Percentiles rank a stretch among this genome's conserved stretches.
Conservation (phyloP, 495 filamentous ascomycete genomes). For the Daldinia grandis region DNA sequence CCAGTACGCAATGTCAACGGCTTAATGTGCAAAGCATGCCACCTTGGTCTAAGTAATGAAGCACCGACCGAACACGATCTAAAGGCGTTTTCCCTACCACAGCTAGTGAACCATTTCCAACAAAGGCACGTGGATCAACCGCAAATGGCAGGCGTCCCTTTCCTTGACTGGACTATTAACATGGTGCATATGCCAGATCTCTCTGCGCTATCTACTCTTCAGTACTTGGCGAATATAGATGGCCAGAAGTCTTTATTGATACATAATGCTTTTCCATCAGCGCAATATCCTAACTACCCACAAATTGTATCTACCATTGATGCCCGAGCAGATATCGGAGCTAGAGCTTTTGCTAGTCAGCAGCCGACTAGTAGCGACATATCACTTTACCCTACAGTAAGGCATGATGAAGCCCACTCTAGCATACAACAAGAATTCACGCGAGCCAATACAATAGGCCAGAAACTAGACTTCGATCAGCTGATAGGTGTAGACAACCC, state of each 20-base stretch:
- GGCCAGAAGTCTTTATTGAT: slow-evolving; percentile 63
- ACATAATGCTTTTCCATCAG: slow-evolving; percentile 63
- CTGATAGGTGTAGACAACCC: neutral
- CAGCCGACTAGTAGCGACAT: neutral
- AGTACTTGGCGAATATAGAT: slow-evolving; percentile 62
- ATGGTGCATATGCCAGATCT: slow-evolving; percentile 75
- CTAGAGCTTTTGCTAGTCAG: neutral
- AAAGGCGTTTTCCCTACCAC: slow-evolving; percentile 66
- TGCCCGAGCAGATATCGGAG: neutral
- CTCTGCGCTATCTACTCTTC: slow-evolving; percentile 56
- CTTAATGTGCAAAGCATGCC: slow-evolving; percentile 70
- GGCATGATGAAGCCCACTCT: neutral
- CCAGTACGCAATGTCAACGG: slow-evolving; percentile 72
- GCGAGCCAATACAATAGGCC: neutral
- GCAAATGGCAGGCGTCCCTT: slow-evolving; percentile 39
- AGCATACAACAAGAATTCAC: slow-evolving; percentile 3
- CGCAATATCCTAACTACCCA: slow-evolving; percentile 30
- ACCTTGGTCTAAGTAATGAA: slow-evolving; percentile 48
- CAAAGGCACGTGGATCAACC: slow-evolving; percentile 59
- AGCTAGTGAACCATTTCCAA: slow-evolving; percentile 75
- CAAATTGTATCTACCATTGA: neutral
- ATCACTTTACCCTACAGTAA: neutral
- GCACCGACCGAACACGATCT: slow-evolving; percentile 49
- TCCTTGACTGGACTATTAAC: slow-evolving; percentile 69
- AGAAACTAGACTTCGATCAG: neutral